Conservation (phyloP, 148 eudicot species). For the Talinum fruticosum region DNA sequence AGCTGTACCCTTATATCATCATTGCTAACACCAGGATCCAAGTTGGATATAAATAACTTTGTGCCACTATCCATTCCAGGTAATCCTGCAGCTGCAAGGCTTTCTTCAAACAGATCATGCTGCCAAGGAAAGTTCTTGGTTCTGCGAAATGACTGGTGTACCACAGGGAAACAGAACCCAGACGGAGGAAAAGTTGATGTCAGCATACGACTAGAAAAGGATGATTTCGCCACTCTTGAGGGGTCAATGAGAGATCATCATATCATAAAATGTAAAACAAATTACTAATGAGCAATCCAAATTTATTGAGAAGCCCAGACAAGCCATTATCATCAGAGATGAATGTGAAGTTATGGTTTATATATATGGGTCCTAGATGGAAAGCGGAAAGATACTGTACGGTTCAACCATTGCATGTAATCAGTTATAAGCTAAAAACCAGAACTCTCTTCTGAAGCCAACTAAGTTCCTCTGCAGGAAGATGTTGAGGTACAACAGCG, state of each 20-base stretch:
- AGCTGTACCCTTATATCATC: slow-evolving; percentile 92
- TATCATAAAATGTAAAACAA: slow-evolving; percentile 36
- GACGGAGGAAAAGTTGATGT: slow-evolving; percentile 49
- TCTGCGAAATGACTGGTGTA: slow-evolving; percentile 84
- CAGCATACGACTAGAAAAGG: slow-evolving; percentile 54
- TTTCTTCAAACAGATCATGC: slow-evolving; percentile 79
- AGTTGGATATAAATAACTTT: slow-evolving; percentile 66
- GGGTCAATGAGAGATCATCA: slow-evolving; percentile 45
- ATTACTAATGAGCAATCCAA: slow-evolving; percentile 45
- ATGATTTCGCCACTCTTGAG: slow-evolving; percentile 45
- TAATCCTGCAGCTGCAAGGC: slow-evolving; percentile 84
- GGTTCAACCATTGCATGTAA: slow-evolving; percentile 41
- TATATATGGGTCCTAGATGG: slow-evolving; percentile 32
- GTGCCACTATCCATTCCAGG: slow-evolving; percentile 69
- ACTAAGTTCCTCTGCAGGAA: slow-evolving; percentile 39
- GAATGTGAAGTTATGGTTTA: slow-evolving; percentile 30
- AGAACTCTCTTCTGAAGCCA: slow-evolving; percentile 50
- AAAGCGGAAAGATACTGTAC: slow-evolving; percentile 35
- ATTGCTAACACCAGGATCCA: slow-evolving; percentile 81
- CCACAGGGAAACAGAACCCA: slow-evolving; percentile 50
- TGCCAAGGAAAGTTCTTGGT: slow-evolving; percentile 72
- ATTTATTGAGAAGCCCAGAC: slow-evolving; percentile 42
- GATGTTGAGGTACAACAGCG: slow-evolving; percentile 33
- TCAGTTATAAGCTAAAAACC: slow-evolving; percentile 37
- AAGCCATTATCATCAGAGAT: slow-evolving; percentile 35